Evolutionary conservation across 2,329 filamentous ascomycete genomes (phyloP), one percentile per base, ranked within the genome.

Genomic region (Reticulascus tulasneorum): DNA sequence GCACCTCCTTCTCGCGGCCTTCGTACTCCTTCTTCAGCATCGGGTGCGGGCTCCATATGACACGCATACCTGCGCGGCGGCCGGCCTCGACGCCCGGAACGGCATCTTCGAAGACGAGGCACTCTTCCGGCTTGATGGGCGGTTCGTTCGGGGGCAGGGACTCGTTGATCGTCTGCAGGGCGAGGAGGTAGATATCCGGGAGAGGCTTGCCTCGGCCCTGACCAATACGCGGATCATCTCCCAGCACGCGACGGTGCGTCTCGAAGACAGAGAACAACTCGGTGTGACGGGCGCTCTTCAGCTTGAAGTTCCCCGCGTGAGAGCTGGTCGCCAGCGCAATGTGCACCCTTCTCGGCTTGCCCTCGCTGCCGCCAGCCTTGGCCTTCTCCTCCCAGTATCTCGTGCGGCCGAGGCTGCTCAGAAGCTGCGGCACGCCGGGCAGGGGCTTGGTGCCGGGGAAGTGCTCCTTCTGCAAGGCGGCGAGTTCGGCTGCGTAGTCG

Each of bases 21-120:
- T 70, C 66, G 51, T 86, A 94, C 58, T 91, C 86, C 34, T 77
- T 69, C 63, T 84, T 71, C 34, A 98, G 65, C 53, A 79, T 86
- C 1, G 80, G 77, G 62, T 97, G 89, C 17, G 93, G 93, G 49
- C 80, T 84, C 93, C 93, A 98, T 2, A 95, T 72, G 10, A 94
- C 89, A 47, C 91, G 80, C 91, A 97, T 97, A 0, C 91, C 91
- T 0, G 93, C 93, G 47, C 93, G 78, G 35, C 93, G 72, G 5
- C 89, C 93, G 3, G 88, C 80, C 64, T 98, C 93, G 4, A 96
- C 88, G 5, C 93, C 93, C 0, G 89, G 87, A 2, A 97, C 90
- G 29, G 84, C 87, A 60, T 98, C 93, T 64, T 98, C 93, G 52
- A 98, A 97, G 0, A 97, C 93, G 12, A 98, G 71, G 56, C 93